A percentile compares a stretch with the other conserved stretches of the same genome.
phyloP scores from a whole-genome alignment of 2,329 filamentous ascomycete species.

The Stagonosporopsis rhizophila region DNA sequence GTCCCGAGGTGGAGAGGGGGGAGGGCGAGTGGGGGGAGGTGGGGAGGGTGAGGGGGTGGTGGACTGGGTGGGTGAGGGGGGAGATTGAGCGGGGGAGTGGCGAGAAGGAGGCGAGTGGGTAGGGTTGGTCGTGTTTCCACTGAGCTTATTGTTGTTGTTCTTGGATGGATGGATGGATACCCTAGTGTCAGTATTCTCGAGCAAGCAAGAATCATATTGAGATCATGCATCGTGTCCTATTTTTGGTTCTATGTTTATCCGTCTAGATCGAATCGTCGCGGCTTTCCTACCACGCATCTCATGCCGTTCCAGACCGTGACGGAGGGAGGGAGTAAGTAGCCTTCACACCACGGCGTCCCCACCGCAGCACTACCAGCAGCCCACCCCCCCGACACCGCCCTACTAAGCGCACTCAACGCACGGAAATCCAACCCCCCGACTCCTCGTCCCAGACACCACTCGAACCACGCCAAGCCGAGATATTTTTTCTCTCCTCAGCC shows the following conservation, averaged over 20 bases:
- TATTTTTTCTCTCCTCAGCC: background rate
- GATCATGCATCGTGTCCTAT: conserved; percentile 37
- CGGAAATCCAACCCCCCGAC: background rate
- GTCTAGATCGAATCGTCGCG: conserved; percentile 30
- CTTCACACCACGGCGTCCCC: background rate
- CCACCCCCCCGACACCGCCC: background rate
- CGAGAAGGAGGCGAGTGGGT: background rate
- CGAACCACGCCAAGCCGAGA: no score
- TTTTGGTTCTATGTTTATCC: conserved; percentile 23
- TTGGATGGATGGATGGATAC: no score
- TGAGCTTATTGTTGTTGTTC: no score
- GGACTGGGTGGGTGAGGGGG: conserved; percentile 24
- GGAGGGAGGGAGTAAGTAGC: no score
- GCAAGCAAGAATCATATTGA: conserved; percentile 6
- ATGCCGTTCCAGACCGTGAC: background rate
- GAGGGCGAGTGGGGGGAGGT: conserved; percentile 55
- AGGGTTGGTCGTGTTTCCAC: background rate
- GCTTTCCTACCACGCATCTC: background rate
- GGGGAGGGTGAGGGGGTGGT: conserved; percentile 52
- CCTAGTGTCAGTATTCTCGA: no score
- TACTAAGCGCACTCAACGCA: conserved; percentile 2
- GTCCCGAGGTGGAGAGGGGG: conserved; percentile 55
- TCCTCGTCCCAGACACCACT: no score
- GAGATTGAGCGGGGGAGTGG: conserved; percentile 26
- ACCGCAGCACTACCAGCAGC: conserved; percentile 7